Percentiles rank a stretch among this genome's conserved stretches.
phyloP scores from a whole-genome alignment of 2,329 filamentous ascomycete species.

The Diaporthe citriasiana region DNA sequence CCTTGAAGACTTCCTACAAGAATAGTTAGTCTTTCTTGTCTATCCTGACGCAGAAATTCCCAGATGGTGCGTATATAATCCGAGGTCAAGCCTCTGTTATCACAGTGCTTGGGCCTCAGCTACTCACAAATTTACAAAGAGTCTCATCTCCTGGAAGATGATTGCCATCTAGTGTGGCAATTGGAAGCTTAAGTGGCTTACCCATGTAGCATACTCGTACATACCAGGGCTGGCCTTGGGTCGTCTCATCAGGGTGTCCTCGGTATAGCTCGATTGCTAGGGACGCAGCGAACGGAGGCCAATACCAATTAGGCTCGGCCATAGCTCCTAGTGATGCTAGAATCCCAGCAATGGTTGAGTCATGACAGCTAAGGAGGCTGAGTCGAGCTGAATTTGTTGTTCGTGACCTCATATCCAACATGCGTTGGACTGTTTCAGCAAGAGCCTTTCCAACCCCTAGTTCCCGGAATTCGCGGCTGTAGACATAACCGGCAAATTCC shows the following conservation, averaged over 20 bases:
- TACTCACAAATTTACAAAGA: neutral
- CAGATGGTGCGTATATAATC: neutral
- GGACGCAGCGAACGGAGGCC: neutral
- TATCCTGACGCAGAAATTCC: neutral
- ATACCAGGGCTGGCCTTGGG: neutral
- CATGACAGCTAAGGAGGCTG: neutral
- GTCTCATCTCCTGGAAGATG: slow-evolving; percentile 4
- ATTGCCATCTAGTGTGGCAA: neutral
- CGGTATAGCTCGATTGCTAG: neutral
- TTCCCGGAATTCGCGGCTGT: neutral
- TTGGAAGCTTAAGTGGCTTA: neutral
- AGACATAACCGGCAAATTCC: slow-evolving; percentile 2
- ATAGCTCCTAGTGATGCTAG: neutral
- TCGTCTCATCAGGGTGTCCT: neutral
- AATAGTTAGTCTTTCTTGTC: neutral
- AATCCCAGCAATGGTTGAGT: neutral
- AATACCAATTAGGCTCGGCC: neutral
- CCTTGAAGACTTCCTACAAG: neutral
- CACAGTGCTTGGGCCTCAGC: neutral
- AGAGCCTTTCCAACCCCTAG: slow-evolving; percentile 7
- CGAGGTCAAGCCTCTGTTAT: neutral
- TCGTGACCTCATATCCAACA: neutral
- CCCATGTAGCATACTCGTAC: slow-evolving; percentile 4
- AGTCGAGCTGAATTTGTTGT: neutral
- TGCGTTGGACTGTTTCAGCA: neutral